Percentiles rank a stretch among this genome's conserved stretches.
These are phyloP conservation scores for Raphanus raphanistrum DNA, from an alignment of 345 rosid species.

Conservation along the genomic window DNA sequence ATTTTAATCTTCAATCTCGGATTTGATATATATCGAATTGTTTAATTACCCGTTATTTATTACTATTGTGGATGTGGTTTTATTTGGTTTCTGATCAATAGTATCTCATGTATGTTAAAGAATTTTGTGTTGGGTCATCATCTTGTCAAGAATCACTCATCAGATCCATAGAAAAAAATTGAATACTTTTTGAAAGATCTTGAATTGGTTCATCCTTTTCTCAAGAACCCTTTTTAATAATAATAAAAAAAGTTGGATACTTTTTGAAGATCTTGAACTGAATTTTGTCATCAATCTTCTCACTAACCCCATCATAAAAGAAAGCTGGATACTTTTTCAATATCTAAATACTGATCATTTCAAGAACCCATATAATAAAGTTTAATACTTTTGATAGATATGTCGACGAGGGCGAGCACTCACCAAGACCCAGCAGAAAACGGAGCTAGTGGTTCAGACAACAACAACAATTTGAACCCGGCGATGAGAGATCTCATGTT, in stretches of 20 bases:
- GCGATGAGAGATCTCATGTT: conserved; percentile 63
- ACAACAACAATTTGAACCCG: conserved; percentile 33
- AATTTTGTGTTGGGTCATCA: conserved; percentile 21
- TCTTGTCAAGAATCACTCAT: conserved; percentile 24
- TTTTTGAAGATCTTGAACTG: conserved; percentile 25
- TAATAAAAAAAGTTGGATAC: not conserved
- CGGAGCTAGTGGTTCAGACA: conserved; percentile 22
- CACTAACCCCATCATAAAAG: not conserved
- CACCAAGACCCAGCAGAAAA: conserved; percentile 34
- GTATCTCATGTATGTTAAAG: conserved; percentile 18
- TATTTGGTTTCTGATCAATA: conserved; percentile 2
- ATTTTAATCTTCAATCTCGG: not conserved
- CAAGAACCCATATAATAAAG: conserved; percentile 9
- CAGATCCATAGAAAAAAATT: conserved; percentile 25
- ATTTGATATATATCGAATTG: not conserved
- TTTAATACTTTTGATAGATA: conserved; percentile 44
- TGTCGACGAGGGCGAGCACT: conserved; percentile 45
- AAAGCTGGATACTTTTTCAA: conserved; percentile 26
- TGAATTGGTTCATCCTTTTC: conserved; percentile 15
- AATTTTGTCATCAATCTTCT: not conserved
- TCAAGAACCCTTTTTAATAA: conserved; percentile 3
- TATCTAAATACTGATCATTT: conserved; percentile 21
- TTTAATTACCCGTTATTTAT: not conserved
- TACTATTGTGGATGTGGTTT: not conserved
- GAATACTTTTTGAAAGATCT: conserved; percentile 19